Percentiles rank a stretch among this genome's conserved stretches.
Conservation (phyloP, 495 filamentous ascomycete species). For the Aspergillus coremiiformis region DNA sequence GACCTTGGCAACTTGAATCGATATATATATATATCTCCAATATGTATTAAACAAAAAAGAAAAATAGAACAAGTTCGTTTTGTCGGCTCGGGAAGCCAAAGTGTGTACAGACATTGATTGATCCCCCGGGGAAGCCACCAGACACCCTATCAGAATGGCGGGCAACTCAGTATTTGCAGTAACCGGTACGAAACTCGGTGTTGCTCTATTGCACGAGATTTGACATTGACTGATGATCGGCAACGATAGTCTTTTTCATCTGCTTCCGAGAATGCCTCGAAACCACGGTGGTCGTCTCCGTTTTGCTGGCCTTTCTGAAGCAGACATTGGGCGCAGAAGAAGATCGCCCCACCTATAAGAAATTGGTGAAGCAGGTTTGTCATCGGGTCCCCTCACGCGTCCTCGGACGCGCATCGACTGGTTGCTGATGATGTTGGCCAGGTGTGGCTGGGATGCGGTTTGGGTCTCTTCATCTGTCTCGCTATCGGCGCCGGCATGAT, state of each 20-base stretch:
- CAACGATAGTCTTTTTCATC: conserved; percentile 85
- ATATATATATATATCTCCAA: no score
- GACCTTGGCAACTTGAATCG: no score
- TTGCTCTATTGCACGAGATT: no score
- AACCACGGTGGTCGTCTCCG: conserved; percentile 72
- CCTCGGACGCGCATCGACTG: background rate
- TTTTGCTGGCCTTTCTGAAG: conserved; percentile 74
- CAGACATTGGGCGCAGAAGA: conserved; percentile 58
- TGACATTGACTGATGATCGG: no score
- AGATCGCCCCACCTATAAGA: conserved; percentile 54
- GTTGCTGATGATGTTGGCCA: background rate
- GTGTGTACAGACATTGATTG: no score
- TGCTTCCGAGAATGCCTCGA: conserved; percentile 80
- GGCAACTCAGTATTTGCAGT: no score
- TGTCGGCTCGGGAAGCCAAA: no score
- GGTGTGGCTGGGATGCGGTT: conserved; percentile 54
- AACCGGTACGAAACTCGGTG: no score
- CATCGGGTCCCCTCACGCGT: background rate
- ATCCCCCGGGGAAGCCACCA: no score
- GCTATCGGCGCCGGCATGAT: conserved; percentile 66
- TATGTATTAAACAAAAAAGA: no score
- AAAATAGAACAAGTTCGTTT: no score
- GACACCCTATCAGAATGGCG: no score
- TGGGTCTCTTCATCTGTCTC: conserved; percentile 61
- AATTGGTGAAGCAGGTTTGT: conserved; percentile 60